Evolutionary conservation across 768 basidiomycete species (phyloP).

Genomic region (Ephemerocybe angulata): DNA sequence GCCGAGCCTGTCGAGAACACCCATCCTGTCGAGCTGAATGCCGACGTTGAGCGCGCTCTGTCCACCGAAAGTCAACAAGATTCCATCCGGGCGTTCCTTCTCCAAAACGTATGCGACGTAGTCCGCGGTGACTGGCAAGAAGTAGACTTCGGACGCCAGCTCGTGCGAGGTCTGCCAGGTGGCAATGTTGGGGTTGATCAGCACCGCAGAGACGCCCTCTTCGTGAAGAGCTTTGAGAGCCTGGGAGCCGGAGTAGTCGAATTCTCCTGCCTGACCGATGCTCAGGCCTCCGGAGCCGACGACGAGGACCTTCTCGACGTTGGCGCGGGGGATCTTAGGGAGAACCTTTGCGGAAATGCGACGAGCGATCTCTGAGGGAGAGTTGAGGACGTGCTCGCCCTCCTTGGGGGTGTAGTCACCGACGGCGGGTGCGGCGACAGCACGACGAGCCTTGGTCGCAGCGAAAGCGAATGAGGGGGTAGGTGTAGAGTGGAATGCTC

Average conservation of each 20-base stretch:
- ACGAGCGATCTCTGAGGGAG: slow-evolving; percentile 91
- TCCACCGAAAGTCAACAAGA: slow-evolving; percentile 96
- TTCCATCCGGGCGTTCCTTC: slow-evolving; percentile 96
- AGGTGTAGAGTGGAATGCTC: slow-evolving; percentile 50
- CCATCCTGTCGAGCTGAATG: slow-evolving; percentile 95
- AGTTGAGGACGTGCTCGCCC: slow-evolving; percentile 79
- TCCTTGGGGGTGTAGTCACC: slow-evolving; percentile 64
- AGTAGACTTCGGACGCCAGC: slow-evolving; percentile 95
- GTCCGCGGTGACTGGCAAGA: slow-evolving; percentile 92
- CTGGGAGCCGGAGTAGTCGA: slow-evolving; percentile 99
- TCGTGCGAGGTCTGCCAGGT: slow-evolving; percentile 99
- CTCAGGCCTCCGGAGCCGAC: slow-evolving; percentile 94
- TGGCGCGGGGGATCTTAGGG: slow-evolving; percentile 84
- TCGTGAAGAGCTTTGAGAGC: slow-evolving; percentile 97
- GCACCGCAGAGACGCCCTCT: slow-evolving; percentile 88
- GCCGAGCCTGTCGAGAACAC: slow-evolving; percentile 86
- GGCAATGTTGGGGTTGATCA: slow-evolving; percentile 98
- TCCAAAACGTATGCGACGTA: slow-evolving; percentile 99
- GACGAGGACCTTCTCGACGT: slow-evolving; percentile 93
- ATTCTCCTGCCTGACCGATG: slow-evolving; percentile 99
- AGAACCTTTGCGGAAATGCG: slow-evolving; percentile 92
- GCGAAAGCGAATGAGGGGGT: slow-evolving; percentile 33
- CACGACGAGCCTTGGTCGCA: slow-evolving; percentile 53
- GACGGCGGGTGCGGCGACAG: slow-evolving; percentile 73
- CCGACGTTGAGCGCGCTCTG: slow-evolving; percentile 98